Conservation (phyloP, 2,329 filamentous ascomycete genomes). For the Elsinoe fawcettii region DNA sequence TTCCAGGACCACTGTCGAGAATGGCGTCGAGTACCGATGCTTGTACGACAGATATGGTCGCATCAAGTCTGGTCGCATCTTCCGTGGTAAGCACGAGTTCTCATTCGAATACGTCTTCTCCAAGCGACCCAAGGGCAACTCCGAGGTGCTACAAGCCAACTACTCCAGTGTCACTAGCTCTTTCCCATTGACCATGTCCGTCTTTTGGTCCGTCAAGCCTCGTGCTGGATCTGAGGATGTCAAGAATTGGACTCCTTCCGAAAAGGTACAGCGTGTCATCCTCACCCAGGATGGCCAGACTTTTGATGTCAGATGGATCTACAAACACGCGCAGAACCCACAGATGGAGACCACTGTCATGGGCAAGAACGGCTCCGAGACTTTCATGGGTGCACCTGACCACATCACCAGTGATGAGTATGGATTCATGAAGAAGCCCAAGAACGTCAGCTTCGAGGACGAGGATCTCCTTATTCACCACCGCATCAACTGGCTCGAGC, state of each 20-base stretch:
- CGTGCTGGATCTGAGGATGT: constrained; percentile 18
- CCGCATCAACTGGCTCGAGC: constrained; percentile 16
- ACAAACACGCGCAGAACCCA: constrained; percentile 18
- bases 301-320: constrained; percentile 19
- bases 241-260: constrained; percentile 18
- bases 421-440: constrained; percentile 18
- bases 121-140: constrained; percentile 18
- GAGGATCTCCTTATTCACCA: constrained; percentile 18
- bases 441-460: constrained; percentile 17
- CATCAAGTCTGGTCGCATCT: constrained; percentile 16
- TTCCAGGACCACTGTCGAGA: constrained; percentile 13
- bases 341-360: constrained; percentile 17
- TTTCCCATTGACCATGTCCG: constrained; percentile 9
- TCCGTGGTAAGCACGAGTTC: constrained; percentile 14
- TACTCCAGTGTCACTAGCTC: constrained; percentile 13
- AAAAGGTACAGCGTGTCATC: constrained; percentile 17
- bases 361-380: constrained; percentile 14
- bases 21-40: constrained; percentile 5
- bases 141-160: constrained; percentile 16
- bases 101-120: constrained; percentile 18
- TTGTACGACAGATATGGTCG: constrained; percentile 19
- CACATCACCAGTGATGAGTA: constrained; percentile 16
- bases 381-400: constrained; percentile 14
- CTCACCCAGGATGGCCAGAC: constrained; percentile 15
- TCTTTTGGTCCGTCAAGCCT: constrained; percentile 19